A percentile compares a stretch with the other conserved stretches of the same genome.
phyloP scores from a whole-genome alignment of 208 protist species.

The Phytomonas francai region DNA sequence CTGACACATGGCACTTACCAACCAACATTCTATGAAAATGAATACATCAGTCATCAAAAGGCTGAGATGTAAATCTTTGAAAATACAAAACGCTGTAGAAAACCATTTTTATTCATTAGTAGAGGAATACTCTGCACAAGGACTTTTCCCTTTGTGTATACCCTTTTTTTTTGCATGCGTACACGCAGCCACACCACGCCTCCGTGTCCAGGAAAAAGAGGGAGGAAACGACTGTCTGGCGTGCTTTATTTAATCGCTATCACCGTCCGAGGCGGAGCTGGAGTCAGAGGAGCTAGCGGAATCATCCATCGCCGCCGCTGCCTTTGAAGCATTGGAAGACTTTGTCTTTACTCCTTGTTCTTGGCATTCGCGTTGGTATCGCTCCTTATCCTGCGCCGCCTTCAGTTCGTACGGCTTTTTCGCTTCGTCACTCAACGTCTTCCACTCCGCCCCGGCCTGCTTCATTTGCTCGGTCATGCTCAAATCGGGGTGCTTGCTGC shows the following conservation, averaged over 20 bases:
- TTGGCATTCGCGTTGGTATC: slow-evolving; percentile 56
- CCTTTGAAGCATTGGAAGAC: not conserved
- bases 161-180: not conserved
- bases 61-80: slow-evolving; percentile 5
- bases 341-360: slow-evolving; percentile 3
- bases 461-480: slow-evolving; percentile 55
- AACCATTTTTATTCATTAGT: not conserved
- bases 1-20: not conserved
- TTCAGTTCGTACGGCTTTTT: slow-evolving; percentile 76
- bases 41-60: not conserved
- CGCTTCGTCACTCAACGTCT: slow-evolving; percentile 41
- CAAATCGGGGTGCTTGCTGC: slow-evolving; percentile 43
- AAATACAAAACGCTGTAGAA: slow-evolving; percentile 11
- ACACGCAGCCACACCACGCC: not conserved
- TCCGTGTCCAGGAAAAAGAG: not conserved
- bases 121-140: not conserved
- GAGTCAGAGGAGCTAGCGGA: not conserved
- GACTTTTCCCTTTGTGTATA: not conserved
- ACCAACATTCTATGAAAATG: slow-evolving; percentile 1
- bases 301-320: not conserved
- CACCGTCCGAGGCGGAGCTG: not conserved
- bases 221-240: not conserved
- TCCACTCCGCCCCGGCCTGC: slow-evolving; percentile 65
- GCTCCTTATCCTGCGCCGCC: slow-evolving; percentile 73
- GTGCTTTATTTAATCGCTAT: not conserved